phyloP scores from a whole-genome alignment of 148 eudicot species.

The Drosera capensis region DNA sequence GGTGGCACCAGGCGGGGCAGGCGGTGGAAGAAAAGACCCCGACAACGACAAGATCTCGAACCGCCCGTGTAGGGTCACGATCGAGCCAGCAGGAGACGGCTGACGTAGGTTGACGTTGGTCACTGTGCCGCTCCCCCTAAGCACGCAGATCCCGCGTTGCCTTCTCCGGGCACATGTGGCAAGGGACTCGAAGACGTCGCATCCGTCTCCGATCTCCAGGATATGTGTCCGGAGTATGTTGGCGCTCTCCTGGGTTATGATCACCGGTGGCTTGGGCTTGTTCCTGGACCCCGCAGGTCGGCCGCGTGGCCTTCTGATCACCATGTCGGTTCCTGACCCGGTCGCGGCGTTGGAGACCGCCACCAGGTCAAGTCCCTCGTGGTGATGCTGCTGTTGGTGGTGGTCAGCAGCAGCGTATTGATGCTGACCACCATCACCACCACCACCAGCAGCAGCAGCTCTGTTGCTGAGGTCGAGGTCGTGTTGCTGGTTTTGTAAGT shows the following conservation, averaged over 20 bases:
- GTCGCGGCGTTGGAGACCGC: conserved; percentile 2
- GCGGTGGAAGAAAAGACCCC: conserved; percentile 56
- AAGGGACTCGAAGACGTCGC: conserved; percentile 45
- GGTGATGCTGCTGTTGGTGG: conserved; percentile 5
- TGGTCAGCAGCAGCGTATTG: conserved; percentile 3
- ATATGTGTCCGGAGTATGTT: conserved; percentile 65
- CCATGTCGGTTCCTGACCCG: conserved; percentile 18
- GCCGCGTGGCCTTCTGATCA: conserved; percentile 49
- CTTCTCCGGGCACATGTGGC: conserved; percentile 45
- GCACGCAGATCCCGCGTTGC: conserved; percentile 61
- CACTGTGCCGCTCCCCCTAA: conserved; percentile 58
- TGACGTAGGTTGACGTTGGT: conserved; percentile 59
- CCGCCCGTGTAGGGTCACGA: conserved; percentile 49
- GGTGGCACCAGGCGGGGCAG: conserved; percentile 69
- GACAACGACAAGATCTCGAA: conserved; percentile 59
- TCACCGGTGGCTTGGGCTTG: conserved; percentile 58
- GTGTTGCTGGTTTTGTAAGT: conserved; percentile 17
- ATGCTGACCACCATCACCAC: background rate
- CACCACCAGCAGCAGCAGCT: too few species aligned
- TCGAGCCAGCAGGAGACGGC: conserved; percentile 32
- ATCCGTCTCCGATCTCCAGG: conserved; percentile 39
- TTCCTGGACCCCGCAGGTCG: conserved; percentile 63
- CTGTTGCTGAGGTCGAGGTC: conserved; percentile 12
- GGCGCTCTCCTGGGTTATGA: conserved; percentile 61
- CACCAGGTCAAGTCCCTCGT: conserved; percentile 16